Conservation (phyloP, 208 protist genomes). For the Leishmania tropica region DNA sequence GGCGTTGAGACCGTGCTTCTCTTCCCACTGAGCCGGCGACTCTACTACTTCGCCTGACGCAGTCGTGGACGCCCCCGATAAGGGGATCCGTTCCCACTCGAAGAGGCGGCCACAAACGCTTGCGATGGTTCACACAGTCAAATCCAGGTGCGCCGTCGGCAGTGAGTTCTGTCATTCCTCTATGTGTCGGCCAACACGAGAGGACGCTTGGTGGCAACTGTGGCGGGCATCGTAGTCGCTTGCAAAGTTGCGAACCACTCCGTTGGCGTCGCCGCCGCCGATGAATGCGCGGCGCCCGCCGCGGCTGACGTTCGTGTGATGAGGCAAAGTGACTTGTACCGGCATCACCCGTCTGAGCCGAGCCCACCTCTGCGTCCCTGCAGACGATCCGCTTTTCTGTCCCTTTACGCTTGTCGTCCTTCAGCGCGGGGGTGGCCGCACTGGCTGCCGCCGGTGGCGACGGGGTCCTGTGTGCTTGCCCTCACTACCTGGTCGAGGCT, state of each 20-base stretch:
- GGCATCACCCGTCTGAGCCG: background rate
- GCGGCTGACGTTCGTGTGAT: background rate
- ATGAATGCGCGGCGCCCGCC: conserved; percentile 33
- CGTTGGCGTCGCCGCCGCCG: conserved; percentile 45
- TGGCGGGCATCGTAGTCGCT: background rate
- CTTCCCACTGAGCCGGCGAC: background rate
- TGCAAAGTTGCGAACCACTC: conserved; percentile 36
- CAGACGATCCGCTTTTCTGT: background rate
- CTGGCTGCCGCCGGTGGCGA: background rate
- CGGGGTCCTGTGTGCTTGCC: background rate
- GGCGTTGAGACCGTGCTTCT: conserved; percentile 39
- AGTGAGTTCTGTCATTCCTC: background rate
- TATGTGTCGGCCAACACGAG: background rate
- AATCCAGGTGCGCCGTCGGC: conserved; percentile 22
- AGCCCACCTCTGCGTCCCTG: background rate
- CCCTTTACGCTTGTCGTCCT: background rate
- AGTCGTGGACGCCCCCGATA: background rate
- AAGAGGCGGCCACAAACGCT: background rate
- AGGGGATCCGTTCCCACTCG: background rate
- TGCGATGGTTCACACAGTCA: conserved; percentile 8
- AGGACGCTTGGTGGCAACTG: background rate
- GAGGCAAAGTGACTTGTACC: background rate
- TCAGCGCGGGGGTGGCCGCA: background rate
- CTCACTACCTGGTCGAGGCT: background rate
- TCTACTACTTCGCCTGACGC: too few species aligned